Evolutionary conservation across 2,329 filamentous ascomycete species (phyloP).

Genomic region (Blastomyces gilchristii): DNA sequence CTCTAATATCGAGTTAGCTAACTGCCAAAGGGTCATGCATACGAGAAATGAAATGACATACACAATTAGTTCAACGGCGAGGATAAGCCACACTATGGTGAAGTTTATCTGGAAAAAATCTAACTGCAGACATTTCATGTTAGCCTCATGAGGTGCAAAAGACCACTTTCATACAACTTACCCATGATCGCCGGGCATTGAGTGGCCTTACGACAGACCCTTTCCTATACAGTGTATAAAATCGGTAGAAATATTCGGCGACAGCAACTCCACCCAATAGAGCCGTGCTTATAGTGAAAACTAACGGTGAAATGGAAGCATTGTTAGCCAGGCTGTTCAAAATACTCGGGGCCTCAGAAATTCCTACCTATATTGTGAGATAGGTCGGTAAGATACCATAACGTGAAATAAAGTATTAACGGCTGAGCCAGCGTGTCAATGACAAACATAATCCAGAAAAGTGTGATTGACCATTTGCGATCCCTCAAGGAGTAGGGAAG

Average conservation of each 20-base stretch:
- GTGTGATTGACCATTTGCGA: conserved; percentile 45
- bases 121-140: conserved; percentile 21
- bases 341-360: neutral
- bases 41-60: conserved; percentile 19
- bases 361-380: conserved; percentile 31
- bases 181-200: conserved; percentile 36
- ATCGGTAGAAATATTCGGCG: conserved; percentile 35
- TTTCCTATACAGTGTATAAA: conserved; percentile 31
- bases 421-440: conserved; percentile 51
- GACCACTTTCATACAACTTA: conserved; percentile 15
- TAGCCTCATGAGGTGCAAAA: conserved; percentile 5
- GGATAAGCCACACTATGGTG: conserved; percentile 36
- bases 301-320: conserved; percentile 16
- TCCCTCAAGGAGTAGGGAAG: conserved; percentile 47
- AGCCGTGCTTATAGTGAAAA: conserved; percentile 36
- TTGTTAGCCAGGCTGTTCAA: neutral
- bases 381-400: conserved; percentile 49
- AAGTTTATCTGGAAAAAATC: conserved; percentile 41
- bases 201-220: conserved; percentile 30
- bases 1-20: conserved; percentile 22
- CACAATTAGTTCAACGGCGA: conserved; percentile 35
- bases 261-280: conserved; percentile 34
- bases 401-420: conserved; percentile 49
- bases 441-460: conserved; percentile 52
- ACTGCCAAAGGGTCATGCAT: neutral